Base-by-base conservation (phyloP, 345 rosid genomes). In the Gossypium mustelinum region DNA sequence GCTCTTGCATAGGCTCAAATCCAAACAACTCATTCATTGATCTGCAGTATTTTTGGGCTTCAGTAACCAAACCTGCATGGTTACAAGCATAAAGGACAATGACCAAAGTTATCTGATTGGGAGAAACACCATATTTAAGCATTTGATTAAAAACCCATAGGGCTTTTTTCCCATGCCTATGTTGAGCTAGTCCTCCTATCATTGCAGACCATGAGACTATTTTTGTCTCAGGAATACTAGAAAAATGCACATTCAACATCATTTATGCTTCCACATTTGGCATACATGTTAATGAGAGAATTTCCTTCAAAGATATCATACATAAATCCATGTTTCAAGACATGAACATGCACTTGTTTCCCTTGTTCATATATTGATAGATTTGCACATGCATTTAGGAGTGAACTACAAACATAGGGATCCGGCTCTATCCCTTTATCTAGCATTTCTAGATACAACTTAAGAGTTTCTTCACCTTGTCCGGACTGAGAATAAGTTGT, bases 281-380 rank as follows among this genome's bases (percentile, higher is more conserved):
- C 89, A 75, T 89, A 86, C 88, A 86, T 84, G 70, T 86, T 85
- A 44, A 89, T 87, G 45, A 89, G 90, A 51, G 89, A 89, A 76
- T 89, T 87, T 66, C 91, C 89, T 3, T 90, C 85, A 73, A 86
- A 86, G 43, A 29, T 50, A 70, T 87, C 90, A 9, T 79, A 77
- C 79, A 81, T 75, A 80, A 87, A 87, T 25, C 94, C 92, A 25
- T 74, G 79, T 80, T 87, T 87, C 78, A 86, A 75, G 73, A 85
- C 57, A 60, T 86, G 90, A 73, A 79, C 86, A 79, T 87, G 92
- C 59, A 86, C 79, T 82, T 87, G 94, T 77, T 87, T 87, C 74
- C 89, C 91, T 75, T 87, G 89, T 80, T 89, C 93, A 76, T 89
- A 87, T 69, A 87, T 91, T 9, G 93, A 89, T 51, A 87, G 72